A percentile compares a stretch with the other conserved stretches of the same genome.
These are phyloP conservation scores for Arthrobotrys pseudoclavata DNA, from an alignment of 2,329 filamentous ascomycete species.

Conservation along the genomic window DNA sequence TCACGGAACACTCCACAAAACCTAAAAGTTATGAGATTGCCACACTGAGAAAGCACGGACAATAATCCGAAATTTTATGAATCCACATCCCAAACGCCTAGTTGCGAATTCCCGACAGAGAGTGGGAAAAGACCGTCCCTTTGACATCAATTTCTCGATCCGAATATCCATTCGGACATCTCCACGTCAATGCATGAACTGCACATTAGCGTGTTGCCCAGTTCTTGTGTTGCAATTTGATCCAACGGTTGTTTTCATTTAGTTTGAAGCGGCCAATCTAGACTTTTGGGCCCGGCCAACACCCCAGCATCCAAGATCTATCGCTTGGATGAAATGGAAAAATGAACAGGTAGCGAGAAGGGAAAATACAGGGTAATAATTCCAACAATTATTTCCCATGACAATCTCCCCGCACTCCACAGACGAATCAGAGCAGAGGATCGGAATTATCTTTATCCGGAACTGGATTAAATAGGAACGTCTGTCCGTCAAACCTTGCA, in stretches of 20 bases:
- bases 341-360: constrained; percentile 41
- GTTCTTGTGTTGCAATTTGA: constrained; percentile 45
- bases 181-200: not conserved
- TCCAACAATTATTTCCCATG: constrained; percentile 13
- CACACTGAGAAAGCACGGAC: constrained; percentile 22
- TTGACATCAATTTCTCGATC: not conserved
- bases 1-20: constrained; percentile 25
- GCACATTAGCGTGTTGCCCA: constrained; percentile 43
- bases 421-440: constrained; percentile 36
- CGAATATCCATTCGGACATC: constrained; percentile 8
- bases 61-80: constrained; percentile 26
- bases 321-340: constrained; percentile 48
- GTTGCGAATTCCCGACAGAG: constrained; percentile 28
- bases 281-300: constrained; percentile 5
- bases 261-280: constrained; percentile 39
- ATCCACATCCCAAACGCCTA: constrained; percentile 22
- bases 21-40: constrained; percentile 22
- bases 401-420: constrained; percentile 37
- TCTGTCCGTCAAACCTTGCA: constrained; percentile 58
- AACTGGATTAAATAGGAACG: constrained; percentile 41
- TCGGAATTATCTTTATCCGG: constrained; percentile 58
- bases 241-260: constrained; percentile 28
- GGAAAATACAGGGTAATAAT: constrained; percentile 17
- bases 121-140: constrained; percentile 5
- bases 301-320: constrained; percentile 19